phyloP scores from a whole-genome alignment of 148 eudicot genomes.

The Dianthus caryophyllus region DNA sequence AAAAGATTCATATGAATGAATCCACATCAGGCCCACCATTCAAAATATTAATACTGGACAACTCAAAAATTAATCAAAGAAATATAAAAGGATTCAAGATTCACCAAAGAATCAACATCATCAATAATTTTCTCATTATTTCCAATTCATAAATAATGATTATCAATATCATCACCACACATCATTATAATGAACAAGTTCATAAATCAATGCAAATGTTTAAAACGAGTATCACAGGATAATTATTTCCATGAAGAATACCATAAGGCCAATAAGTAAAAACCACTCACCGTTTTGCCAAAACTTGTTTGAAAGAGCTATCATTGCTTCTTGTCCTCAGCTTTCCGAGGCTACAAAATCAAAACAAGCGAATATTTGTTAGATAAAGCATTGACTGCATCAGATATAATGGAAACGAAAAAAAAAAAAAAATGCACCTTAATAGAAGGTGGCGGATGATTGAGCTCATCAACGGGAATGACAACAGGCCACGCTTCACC shows the following conservation, averaged over 20 bases:
- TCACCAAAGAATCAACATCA: background rate
- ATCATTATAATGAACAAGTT: background rate
- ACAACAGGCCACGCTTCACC: slow-evolving; percentile 87
- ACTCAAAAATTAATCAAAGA: background rate
- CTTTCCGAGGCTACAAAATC: slow-evolving; percentile 58
- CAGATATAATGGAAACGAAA: background rate
- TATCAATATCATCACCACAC: background rate
- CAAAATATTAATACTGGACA: background rate
- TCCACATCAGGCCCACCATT: background rate
- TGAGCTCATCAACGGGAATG: slow-evolving; percentile 64
- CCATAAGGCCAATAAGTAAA: background rate
- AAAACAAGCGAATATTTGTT: background rate
- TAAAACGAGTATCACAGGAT: background rate
- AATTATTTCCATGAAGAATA: background rate
- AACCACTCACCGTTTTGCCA: background rate
- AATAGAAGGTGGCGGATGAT: slow-evolving; percentile 43
- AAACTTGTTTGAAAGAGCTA: background rate
- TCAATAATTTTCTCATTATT: background rate
- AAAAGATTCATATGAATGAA: background rate
- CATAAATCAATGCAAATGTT: background rate
- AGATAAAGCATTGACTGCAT: background rate
- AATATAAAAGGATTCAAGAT: background rate
- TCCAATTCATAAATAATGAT: background rate
- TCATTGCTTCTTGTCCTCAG: slow-evolving; percentile 63
- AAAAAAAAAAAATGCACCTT: slow-evolving; percentile 47